Conservation (phyloP, 495 filamentous ascomycete species). For the Podospora sp. region DNA sequence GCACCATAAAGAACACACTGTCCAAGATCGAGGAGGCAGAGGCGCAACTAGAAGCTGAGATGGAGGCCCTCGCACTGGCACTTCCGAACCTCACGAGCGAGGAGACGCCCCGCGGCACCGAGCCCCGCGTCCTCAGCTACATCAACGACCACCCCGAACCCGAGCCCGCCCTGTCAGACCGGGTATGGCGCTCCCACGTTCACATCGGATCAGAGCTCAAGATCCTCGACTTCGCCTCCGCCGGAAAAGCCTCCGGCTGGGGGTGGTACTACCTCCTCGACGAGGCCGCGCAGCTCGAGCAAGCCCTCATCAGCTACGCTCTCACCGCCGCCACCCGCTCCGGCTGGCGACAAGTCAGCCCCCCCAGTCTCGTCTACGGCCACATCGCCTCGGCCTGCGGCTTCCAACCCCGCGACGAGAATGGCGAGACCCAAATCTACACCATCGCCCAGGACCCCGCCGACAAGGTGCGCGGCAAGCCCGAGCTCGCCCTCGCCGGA, state of each 20-base stretch:
- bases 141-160: constrained; percentile 74
- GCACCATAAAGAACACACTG: constrained; percentile 67
- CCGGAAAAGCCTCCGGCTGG: constrained; percentile 82
- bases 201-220: constrained; percentile 79
- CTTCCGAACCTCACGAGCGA: constrained; percentile 85
- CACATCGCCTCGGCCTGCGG: constrained; percentile 90
- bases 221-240: constrained; percentile 81
- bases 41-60: constrained; percentile 60
- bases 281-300: constrained; percentile 87
- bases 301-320: constrained; percentile 87
- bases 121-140: constrained; percentile 58
- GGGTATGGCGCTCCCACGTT: constrained; percentile 69
- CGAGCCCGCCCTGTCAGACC: constrained; percentile 51
- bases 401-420: constrained; percentile 87
- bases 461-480: constrained; percentile 62
- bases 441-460: constrained; percentile 62
- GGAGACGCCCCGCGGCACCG: constrained; percentile 71
- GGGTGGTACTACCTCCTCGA: constrained; percentile 95
- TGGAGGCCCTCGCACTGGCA: constrained; percentile 71
- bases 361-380: constrained; percentile 87
- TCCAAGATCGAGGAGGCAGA: constrained; percentile 62
- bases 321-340: constrained; percentile 65
- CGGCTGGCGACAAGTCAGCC: constrained; percentile 76
- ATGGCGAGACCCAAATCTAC: constrained; percentile 92
- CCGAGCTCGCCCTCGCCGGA: constrained; percentile 72